Percentiles rank a stretch among this genome's conserved stretches.
Conservation (phyloP, 2,329 filamentous ascomycete species). For the Fusarium floridanum region DNA sequence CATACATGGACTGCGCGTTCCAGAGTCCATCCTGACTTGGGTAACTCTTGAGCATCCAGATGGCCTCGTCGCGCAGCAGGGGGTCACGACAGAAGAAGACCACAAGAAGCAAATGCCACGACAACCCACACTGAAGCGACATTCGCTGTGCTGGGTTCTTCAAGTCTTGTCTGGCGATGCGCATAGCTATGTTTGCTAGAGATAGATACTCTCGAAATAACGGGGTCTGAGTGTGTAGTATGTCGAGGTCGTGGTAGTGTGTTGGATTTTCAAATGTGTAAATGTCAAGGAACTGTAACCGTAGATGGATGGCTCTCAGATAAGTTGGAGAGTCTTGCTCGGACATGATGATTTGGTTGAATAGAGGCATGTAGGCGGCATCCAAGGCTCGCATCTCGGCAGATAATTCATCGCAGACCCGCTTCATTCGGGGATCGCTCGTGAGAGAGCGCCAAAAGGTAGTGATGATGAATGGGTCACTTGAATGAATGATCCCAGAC, state of each 20-base stretch:
- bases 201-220: conserved; percentile 51
- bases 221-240: conserved; percentile 42
- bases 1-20: conserved; percentile 46
- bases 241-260: conserved; percentile 40
- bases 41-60: conserved; percentile 50
- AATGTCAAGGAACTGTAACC: conserved; percentile 46
- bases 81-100: conserved; percentile 51
- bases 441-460: conserved; percentile 19
- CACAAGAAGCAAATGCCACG: conserved; percentile 40
- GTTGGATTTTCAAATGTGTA: conserved; percentile 48
- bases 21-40: conserved; percentile 52
- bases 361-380: conserved; percentile 51
- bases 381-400: conserved; percentile 39
- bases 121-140: conserved; percentile 48
- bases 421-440: conserved; percentile 17
- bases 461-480: conserved; percentile 10
- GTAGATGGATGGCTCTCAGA: conserved; percentile 50
- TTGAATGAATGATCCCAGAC: conserved; percentile 8
- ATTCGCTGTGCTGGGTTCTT: conserved; percentile 35
- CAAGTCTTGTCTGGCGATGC: conserved; percentile 18
- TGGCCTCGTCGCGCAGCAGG: conserved; percentile 49
- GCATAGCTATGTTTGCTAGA: conserved; percentile 46
- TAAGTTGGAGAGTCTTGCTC: conserved; percentile 46
- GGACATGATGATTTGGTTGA: conserved; percentile 46
- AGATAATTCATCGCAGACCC: conserved; percentile 23